Conservation (phyloP, 345 rosid genomes). For the Eucalyptus lansdowneana region DNA sequence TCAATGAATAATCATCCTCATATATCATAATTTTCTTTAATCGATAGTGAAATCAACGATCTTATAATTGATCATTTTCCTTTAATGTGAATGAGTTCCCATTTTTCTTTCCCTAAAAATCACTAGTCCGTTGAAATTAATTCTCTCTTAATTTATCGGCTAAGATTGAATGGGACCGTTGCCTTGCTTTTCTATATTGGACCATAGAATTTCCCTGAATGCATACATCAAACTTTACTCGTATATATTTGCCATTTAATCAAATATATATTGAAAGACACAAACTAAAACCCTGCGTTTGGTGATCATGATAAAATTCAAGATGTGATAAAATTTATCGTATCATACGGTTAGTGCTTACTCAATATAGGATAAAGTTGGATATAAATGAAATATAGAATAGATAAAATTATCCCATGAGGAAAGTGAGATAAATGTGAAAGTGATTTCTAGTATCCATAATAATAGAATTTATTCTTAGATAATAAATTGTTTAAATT, state of each 20-base stretch:
- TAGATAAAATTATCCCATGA: fast-evolving
- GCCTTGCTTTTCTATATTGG: neutral
- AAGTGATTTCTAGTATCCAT: too few species aligned
- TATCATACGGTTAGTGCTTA: fast-evolving
- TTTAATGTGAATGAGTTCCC: neutral
- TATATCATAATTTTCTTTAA: neutral
- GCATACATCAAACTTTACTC: neutral
- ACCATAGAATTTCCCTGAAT: neutral
- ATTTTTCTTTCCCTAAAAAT: too few species aligned
- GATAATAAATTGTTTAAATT: fast-evolving
- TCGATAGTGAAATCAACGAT: neutral
- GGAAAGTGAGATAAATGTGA: fast-evolving
- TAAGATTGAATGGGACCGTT: neutral
- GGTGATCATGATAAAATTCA: too few species aligned
- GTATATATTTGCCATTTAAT: neutral
- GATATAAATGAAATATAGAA: too few species aligned
- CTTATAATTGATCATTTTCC: neutral
- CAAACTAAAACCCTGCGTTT: fast-evolving
- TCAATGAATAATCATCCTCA: neutral
- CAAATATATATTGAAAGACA: too few species aligned
- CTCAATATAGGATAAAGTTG: too few species aligned
- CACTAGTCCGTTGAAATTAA: fast-evolving
- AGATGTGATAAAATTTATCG: too few species aligned
- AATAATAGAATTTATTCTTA: fast-evolving
- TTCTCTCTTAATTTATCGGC: neutral